Conservation (phyloP, 805 yeast species). For the Yarrowia hollandica region DNA sequence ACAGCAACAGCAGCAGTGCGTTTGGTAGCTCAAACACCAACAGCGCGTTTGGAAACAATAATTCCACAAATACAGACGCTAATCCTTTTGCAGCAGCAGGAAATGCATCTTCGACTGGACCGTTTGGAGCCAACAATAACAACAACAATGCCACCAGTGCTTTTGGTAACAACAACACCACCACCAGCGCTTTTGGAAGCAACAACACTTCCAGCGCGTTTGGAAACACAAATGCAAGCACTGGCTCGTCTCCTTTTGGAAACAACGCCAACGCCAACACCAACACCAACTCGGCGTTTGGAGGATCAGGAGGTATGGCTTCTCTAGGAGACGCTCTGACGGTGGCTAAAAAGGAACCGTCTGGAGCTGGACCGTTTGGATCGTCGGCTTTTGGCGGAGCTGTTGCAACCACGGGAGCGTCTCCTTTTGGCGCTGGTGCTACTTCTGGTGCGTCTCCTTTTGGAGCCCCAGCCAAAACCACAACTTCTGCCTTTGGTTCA, state of each 20-base stretch:
- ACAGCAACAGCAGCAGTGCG: background rate
- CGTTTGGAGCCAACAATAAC: conserved; percentile 34
- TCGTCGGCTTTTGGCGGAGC: background rate
- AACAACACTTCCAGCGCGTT: background rate
- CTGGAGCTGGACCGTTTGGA: background rate
- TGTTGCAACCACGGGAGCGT: background rate
- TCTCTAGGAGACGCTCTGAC: conserved; percentile 6
- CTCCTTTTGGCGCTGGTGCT: background rate
- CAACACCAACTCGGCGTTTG: background rate
- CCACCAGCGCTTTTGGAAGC: conserved; percentile 5
- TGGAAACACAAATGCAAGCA: background rate
- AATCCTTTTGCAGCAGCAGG: conserved; percentile 28
- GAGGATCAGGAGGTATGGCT: background rate
- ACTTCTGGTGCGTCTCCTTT: background rate
- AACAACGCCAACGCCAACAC: background rate
- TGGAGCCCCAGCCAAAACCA: background rate
- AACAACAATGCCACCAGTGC: conserved; percentile 11
- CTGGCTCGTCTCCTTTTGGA: background rate
- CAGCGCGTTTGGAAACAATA: conserved; percentile 32
- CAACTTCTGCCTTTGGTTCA: background rate
- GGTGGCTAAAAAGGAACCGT: background rate
- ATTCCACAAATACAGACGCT: background rate
- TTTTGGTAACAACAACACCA: conserved; percentile 20
- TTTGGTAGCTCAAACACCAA: conserved; percentile 20
- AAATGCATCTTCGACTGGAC: conserved; percentile 28